These are phyloP conservation scores for Lepidium aucheri DNA, from an alignment of 345 rosid species.

Conservation along the genomic window DNA sequence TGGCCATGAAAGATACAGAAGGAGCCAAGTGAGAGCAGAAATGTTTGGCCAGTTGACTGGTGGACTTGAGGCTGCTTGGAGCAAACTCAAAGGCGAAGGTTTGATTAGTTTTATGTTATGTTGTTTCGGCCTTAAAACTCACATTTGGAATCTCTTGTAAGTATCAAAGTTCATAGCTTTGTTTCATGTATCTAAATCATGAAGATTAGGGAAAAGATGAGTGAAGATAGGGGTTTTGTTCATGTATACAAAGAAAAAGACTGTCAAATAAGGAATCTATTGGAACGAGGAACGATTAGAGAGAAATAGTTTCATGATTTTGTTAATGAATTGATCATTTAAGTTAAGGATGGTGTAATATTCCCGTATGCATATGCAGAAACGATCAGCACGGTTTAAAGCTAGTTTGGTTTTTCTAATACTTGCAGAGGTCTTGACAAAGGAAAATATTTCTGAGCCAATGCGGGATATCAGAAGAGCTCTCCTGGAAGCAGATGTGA, in stretches of 20 bases:
- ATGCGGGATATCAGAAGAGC: constrained; percentile 97
- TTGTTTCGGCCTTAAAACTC: not conserved
- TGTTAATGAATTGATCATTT: not conserved
- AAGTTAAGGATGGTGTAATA: not conserved
- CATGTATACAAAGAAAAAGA: not conserved
- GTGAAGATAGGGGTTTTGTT: not conserved
- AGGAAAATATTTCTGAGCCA: constrained; percentile 93
- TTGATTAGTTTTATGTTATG: not conserved
- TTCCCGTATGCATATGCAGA: not conserved
- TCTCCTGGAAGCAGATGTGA: constrained; percentile 98
- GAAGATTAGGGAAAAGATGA: not conserved
- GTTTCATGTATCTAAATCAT: not conserved
- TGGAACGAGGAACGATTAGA: not conserved
- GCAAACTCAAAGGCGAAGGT: constrained; percentile 97
- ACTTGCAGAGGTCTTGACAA: constrained; percentile 74
- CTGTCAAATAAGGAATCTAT: not conserved
- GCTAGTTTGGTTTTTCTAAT: constrained; percentile 4
- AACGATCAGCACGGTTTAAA: not conserved
- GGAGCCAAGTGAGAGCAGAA: constrained; percentile 61
- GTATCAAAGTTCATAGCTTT: not conserved
- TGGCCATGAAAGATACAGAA: constrained; percentile 33
- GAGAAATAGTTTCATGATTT: not conserved
- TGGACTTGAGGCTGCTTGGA: constrained; percentile 98
- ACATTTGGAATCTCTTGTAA: not conserved
- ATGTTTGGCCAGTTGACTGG: constrained; percentile 92